phyloP scores from a whole-genome alignment of 164 flowering plant species.

The Chloranthus sessilifolius region DNA sequence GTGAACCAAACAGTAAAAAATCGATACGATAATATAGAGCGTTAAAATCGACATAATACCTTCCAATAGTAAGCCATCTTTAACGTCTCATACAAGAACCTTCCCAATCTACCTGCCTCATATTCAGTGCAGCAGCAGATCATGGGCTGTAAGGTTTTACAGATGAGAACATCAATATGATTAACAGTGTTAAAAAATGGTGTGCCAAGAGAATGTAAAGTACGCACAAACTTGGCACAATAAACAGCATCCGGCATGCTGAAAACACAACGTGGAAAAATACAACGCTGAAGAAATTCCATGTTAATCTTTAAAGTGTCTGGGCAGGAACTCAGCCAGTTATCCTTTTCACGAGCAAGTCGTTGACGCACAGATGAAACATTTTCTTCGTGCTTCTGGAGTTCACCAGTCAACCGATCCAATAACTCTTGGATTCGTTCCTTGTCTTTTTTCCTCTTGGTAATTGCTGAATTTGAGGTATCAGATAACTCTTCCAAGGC shows the following conservation, averaged over 20 bases:
- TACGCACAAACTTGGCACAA: conserved; percentile 93
- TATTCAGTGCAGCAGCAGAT: conserved; percentile 99
- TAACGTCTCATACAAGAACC: conserved; percentile 83
- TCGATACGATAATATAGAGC: no score
- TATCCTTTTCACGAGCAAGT: conserved; percentile 89
- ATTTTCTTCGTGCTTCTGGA: conserved; percentile 81
- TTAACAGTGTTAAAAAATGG: conserved; percentile 98
- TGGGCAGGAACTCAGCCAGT: conserved; percentile 93
- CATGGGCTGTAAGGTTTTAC: conserved; percentile 99
- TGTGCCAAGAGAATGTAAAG: conserved; percentile 95
- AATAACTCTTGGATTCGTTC: conserved; percentile 93
- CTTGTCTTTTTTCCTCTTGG: conserved; percentile 94
- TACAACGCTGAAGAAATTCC: conserved; percentile 99
- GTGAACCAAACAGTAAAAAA: no score
- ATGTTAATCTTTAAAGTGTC: conserved; percentile 96
- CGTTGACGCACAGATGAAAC: conserved; percentile 82
- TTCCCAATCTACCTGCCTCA: conserved; percentile 96
- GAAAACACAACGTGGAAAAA: conserved; percentile 94
- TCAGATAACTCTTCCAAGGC: conserved; percentile 93
- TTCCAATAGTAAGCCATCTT: conserved; percentile 98
- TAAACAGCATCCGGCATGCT: conserved; percentile 99
- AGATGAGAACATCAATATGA: conserved; percentile 94
- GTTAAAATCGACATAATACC: conserved; percentile 35
- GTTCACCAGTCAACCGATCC: conserved; percentile 81
- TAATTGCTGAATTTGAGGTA: conserved; percentile 90